These are phyloP conservation scores for Aspergillus biplanus DNA, from an alignment of 495 filamentous ascomycete species.

Conservation along the genomic window DNA sequence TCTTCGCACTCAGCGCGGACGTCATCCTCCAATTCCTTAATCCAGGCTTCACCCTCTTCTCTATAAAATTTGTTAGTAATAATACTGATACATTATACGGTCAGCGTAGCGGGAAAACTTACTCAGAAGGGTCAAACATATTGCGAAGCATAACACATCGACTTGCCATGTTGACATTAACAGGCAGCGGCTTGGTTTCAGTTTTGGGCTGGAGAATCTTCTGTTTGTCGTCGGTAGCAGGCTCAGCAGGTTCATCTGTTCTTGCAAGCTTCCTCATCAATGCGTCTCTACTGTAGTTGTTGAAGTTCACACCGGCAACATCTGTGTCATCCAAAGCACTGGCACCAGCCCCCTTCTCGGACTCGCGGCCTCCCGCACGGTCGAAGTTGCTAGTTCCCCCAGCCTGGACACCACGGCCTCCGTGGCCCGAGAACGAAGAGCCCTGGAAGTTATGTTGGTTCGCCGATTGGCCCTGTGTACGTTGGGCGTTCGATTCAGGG, in stretches of 20 bases:
- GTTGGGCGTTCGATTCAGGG: conserved; percentile 92
- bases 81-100: background rate
- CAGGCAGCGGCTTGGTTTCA: conserved; percentile 77
- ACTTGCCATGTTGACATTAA: conserved; percentile 90
- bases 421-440: conserved; percentile 89
- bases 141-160: conserved; percentile 93
- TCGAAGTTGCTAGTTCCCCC: conserved; percentile 84
- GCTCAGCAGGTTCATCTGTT: conserved; percentile 80
- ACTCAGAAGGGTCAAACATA: conserved; percentile 93
- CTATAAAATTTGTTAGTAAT: conserved; percentile 59
- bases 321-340: conserved; percentile 98
- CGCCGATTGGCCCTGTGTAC: conserved; percentile 77
- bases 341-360: conserved; percentile 85
- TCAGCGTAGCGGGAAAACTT: conserved; percentile 46
- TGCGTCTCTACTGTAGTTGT: conserved; percentile 95
- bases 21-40: conserved; percentile 93
- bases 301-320: conserved; percentile 98
- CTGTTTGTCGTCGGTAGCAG: conserved; percentile 65
- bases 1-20: conserved; percentile 90
- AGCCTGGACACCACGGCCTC: conserved; percentile 84
- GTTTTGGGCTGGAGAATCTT: conserved; percentile 78
- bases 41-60: conserved; percentile 85
- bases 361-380: conserved; percentile 87
- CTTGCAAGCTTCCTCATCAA: conserved; percentile 97
- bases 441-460: conserved; percentile 83